Percentiles rank a stretch among this genome's conserved stretches.
Conservation (phyloP, 257 asterid genomes). For the Solanum chiquidenum region DNA sequence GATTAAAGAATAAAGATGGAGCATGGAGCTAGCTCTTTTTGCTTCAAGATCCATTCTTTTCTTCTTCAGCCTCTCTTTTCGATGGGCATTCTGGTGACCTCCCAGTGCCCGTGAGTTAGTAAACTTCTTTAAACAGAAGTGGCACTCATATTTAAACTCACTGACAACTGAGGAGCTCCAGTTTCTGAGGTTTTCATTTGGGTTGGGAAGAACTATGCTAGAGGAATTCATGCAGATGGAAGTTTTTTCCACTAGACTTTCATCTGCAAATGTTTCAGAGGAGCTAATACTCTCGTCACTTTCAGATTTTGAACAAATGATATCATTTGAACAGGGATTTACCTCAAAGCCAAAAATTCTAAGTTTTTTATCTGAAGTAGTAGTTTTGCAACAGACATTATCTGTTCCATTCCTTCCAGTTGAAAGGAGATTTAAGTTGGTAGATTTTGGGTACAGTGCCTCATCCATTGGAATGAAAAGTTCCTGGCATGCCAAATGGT, state of each 20-base stretch:
- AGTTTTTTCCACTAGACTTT: not conserved
- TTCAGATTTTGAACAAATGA: not conserved
- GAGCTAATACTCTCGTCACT: not conserved
- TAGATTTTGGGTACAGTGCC: not conserved
- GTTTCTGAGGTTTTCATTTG: not conserved
- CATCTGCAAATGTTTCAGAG: not conserved
- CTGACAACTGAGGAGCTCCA: not conserved
- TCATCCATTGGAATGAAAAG: not conserved
- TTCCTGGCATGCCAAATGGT: not conserved
- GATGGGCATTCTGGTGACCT: slow-evolving; percentile 5
- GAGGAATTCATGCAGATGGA: not conserved
- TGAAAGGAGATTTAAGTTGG: not conserved
- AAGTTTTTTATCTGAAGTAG: not conserved
- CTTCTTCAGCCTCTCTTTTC: slow-evolving; percentile 8
- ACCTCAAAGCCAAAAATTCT: slow-evolving; percentile 13
- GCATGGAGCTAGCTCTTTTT: not conserved
- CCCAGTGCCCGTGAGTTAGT: not conserved
- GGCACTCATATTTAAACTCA: not conserved
- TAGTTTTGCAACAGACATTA: not conserved
- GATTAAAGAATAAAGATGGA: not conserved
- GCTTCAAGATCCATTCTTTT: slow-evolving; percentile 1
- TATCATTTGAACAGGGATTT: not conserved
- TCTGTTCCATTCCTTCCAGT: not conserved
- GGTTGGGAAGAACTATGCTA: not conserved
- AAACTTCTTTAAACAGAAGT: not conserved